These are phyloP conservation scores for Cucurbita moschata DNA, from an alignment of 306 rosid species.

Conservation along the genomic window DNA sequence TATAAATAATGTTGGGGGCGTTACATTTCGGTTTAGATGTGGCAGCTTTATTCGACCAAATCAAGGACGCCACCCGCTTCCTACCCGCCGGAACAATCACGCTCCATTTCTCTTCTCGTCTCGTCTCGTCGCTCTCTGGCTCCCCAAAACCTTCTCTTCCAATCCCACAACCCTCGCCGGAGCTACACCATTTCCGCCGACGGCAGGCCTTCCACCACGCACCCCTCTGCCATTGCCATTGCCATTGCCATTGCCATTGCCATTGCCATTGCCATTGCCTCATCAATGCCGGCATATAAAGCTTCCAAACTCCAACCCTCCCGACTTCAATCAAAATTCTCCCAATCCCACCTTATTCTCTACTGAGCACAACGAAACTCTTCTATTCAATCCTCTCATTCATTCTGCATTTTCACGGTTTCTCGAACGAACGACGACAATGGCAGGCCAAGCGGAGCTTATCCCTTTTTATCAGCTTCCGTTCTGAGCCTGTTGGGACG, in stretches of 20 bases:
- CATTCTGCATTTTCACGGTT: background rate
- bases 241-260: background rate
- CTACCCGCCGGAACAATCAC: background rate
- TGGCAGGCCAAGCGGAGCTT: background rate
- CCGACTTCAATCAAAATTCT: background rate
- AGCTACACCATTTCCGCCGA: background rate
- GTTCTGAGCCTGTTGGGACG: background rate
- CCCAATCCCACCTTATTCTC: background rate
- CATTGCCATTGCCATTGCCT: background rate
- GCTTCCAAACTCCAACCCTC: background rate
- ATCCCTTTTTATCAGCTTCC: background rate
- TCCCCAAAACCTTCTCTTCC: background rate
- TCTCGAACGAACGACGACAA: background rate
- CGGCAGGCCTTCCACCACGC: background rate
- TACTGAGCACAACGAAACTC: background rate
- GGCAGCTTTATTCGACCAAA: background rate
- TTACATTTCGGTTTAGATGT: background rate
- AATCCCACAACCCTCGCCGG: background rate
- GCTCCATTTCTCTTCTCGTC: background rate
- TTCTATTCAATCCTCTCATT: background rate
- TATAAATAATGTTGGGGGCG: background rate
- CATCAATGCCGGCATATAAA: background rate
- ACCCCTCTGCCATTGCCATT: background rate
- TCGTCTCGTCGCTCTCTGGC: background rate
- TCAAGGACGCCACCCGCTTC: conserved; percentile 1